Base-by-base conservation (phyloP, 805 yeast genomes). In the Danielozyma ontarioensis region DNA sequence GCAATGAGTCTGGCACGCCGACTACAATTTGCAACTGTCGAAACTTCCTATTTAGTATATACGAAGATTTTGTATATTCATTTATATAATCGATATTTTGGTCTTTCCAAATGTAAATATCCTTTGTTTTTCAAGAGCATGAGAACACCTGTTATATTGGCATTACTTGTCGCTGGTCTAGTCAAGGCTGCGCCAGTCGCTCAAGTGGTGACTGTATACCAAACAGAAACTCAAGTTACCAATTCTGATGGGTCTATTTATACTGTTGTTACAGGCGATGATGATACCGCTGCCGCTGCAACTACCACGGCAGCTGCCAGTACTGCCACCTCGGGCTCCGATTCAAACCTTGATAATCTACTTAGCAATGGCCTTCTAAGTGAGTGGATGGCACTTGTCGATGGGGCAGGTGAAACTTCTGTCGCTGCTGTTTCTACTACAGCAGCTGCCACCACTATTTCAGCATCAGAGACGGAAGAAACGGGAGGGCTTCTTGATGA, bases 101-200 rank as follows among this genome's bases (percentile, higher is more conserved):
- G n/a, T n/a, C n/a, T n/a, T n/a, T n/a, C n/a, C n/a, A n/a, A n/a
- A n/a, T n/a, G n/a, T n/a, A n/a, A n/a, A n/a, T n/a, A n/a, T n/a
- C n/a, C n/a, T n/a, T n/a, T n/a, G n/a, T n/a, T n/a, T n/a, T n/a
- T n/a, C n/a, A n/a, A n/a, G n/a, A n/a, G n/a, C n/a, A n/a, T n/a
- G n/a, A n/a, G n/a, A n/a, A n/a, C n/a, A n/a, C n/a, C n/a, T n/a
- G n/a, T n/a, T n/a, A n/a, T n/a, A n/a, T n/a, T n/a, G n/a, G n/a
- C n/a, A n/a, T n/a, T n/a, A n/a, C n/a, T n/a, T n/a, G n/a, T n/a
- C n/a, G 15, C n/a, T n/a, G 15, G 6, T 11, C 5, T 17, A 22
- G 41, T 32, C 4, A 36, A 27, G 17, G 46, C 46, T 13, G 46
- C 47, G 5, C 46, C 57, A 8, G 58, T 57, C n/a, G 57, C 58